Evolutionary conservation across 169 alveolate species (phyloP), one percentile per base, ranked within the genome.

Genomic region (Eimeria praecox): DNA sequence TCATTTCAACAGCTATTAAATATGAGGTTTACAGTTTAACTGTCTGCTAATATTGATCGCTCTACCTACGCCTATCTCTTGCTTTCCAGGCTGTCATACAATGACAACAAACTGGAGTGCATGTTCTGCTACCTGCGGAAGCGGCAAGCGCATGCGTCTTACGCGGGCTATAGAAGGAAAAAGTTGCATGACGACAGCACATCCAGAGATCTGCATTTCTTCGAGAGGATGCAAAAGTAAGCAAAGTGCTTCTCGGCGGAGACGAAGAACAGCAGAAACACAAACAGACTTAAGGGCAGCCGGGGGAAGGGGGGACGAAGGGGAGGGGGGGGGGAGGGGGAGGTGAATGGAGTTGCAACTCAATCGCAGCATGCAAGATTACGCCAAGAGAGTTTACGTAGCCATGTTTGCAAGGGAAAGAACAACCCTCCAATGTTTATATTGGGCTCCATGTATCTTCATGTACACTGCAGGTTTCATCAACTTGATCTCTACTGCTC

Each of bases 41-140:
- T 12, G 62, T 52, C 5, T 52, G 62, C 62, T 52, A 0, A 52
- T 52, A 20, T 20, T 20, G n/a, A n/a, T 59, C 69, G 20, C 69
- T 59, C 6, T n/a, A 5, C 27, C 30, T 59, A 20, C 40, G 75
- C 6, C 18, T 64, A 16, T 6, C 38, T 24, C n/a, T 4, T 27
- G 42, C 42, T 71, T n/a, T 71, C 5, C 86, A 75, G 86, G 86
- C 35, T 75, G 86, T 35, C 86, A 75, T 24, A 75, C 86, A 42
- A 75, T 75, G 86, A 42, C 52, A 27, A 75, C 86, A 20, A 75
- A 75, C 54, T 75, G 86, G 86, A 75, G 86, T 5, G 59, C 33
- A 38, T 75, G 86, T 27, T 75, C 86, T 5, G 5, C 54, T 22
- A 40, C 62, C 59, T 75, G 86, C 59, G 86, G 86, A 54, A 2